Base-by-base conservation (phyloP, 2,329 filamentous ascomycete genomes). In the Trichoderma pleuroti region DNA sequence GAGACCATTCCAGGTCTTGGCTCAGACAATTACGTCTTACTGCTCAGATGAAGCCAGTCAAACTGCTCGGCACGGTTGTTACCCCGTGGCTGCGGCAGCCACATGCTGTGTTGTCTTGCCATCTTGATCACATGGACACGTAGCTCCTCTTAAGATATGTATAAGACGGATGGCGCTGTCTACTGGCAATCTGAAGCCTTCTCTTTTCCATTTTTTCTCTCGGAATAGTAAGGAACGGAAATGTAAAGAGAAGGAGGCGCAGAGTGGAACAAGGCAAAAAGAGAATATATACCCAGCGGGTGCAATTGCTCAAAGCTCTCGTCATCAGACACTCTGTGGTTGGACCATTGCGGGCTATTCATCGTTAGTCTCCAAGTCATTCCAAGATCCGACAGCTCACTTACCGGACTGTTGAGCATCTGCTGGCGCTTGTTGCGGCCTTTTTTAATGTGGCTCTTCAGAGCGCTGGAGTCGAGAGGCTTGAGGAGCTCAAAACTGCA, bases 381-480 rank as follows among this genome's bases (percentile, higher is more conserved):
- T 46, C 9, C 7, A n/a, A 11, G 4, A 21, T 12, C 10, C 9
- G 21, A 32, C 9, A 12, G 56, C 24, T 30, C 63, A 91, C 93
- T 84, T 90, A 97, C 93, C 79, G 95, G 95, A 85, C 94, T 97
- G 86, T 97, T 98, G 72, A 98, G 87, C 88, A 97, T 97, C 82
- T 91, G 95, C 81, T 97, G 93, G 72, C 95, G 88, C 86, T 97
- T 97, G 82, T 94, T 97, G 72, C 94, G 88, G 73, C 94, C 94
- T 85, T 98, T 98, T 86, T 99, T 99, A 82, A 99, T 99, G 79
- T 99, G 96, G 76, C 92, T 98, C 87, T 99, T 99, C 73, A 99
- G 86, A 39, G 95, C 95, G 76, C 93, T 97, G 14, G 94, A 98
- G 81, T 99, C 96, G 60, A 99, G 87, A 9, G 96, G 96, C 81